Evolutionary conservation across 2,329 filamentous ascomycete species (phyloP).

Genomic region (Aspergillus versicolor): DNA sequence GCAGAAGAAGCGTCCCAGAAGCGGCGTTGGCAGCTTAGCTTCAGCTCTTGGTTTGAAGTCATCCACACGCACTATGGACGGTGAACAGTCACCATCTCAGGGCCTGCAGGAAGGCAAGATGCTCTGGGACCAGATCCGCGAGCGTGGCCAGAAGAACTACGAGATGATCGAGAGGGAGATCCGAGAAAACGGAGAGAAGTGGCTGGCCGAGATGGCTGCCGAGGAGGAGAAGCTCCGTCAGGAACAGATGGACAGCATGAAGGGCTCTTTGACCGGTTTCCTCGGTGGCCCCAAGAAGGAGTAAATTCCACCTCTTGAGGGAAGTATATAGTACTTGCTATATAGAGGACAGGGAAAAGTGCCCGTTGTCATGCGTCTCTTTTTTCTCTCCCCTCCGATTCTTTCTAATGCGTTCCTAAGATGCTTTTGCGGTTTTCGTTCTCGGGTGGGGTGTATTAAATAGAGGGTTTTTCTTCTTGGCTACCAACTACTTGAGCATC

Average conservation of each 20-base stretch:
- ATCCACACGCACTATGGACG: conserved; percentile 57
- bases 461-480: conserved; percentile 25
- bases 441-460: conserved; percentile 25
- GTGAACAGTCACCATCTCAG: conserved; percentile 70
- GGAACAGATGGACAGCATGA: conserved; percentile 90
- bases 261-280: conserved; percentile 67
- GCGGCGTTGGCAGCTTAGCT: conserved; percentile 67
- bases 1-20: conserved; percentile 60
- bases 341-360: conserved; percentile 6
- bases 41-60: conserved; percentile 74
- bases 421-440: conserved; percentile 20
- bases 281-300: conserved; percentile 44
- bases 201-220: conserved; percentile 89
- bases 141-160: conserved; percentile 88
- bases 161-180: conserved; percentile 88
- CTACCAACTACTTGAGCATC: conserved; percentile 25
- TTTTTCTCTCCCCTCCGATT: conserved; percentile 13
- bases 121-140: conserved; percentile 89
- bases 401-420: conserved; percentile 19
- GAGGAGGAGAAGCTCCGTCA: conserved; percentile 86
- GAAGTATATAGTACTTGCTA: neutral
- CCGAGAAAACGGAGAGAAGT: conserved; percentile 87
- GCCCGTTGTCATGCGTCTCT: conserved; percentile 4
- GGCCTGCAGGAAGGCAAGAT: conserved; percentile 92
- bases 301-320: conserved; percentile 11